These are phyloP conservation scores for Botryotinia narcissicola DNA, from an alignment of 2,329 filamentous ascomycete species.

Conservation along the genomic window DNA sequence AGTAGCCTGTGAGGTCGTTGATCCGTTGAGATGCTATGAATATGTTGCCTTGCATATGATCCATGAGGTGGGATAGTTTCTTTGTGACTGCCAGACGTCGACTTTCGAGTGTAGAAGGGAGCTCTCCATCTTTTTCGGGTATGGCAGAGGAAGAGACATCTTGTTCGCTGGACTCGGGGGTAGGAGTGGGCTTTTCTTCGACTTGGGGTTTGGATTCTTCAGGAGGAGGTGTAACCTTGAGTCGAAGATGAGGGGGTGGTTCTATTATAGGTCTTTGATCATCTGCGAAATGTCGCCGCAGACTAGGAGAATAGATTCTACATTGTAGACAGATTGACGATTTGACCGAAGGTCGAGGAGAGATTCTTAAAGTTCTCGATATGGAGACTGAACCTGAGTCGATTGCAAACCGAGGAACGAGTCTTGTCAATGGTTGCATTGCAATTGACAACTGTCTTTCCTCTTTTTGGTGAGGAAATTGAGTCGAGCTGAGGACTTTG, in stretches of 20 bases:
- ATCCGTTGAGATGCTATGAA: constrained; percentile 83
- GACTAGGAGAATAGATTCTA: constrained; percentile 40
- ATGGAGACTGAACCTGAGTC: constrained; percentile 31
- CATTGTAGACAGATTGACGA: constrained; percentile 45
- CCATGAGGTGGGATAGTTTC: constrained; percentile 72
- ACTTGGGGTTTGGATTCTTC: constrained; percentile 20
- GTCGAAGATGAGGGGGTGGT: constrained; percentile 14
- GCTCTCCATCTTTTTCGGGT: constrained; percentile 35
- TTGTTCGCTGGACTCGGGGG: not conserved
- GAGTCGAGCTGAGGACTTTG: constrained; percentile 12
- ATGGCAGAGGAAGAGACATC: constrained; percentile 10
- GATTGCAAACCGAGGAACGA: constrained; percentile 35
- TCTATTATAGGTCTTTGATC: constrained; percentile 23
- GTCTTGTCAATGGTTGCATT: constrained; percentile 37
- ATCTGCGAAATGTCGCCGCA: constrained; percentile 37
- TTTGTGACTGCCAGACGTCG: constrained; percentile 45
- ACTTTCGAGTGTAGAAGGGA: constrained; percentile 48
- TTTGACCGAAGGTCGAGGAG: constrained; percentile 28
- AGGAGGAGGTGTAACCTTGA: constrained; percentile 14
- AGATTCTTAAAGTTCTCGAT: constrained; percentile 26
- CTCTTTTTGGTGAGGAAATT: not conserved
- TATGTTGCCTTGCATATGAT: constrained; percentile 80
- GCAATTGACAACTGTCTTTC: constrained; percentile 22
- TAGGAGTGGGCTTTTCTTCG: not conserved
- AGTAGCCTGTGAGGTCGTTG: constrained; percentile 93